Evolutionary conservation across 2,329 filamentous ascomycete species (phyloP), one percentile per base, ranked within the genome.

Genomic region (Acrocalymma vagum): DNA sequence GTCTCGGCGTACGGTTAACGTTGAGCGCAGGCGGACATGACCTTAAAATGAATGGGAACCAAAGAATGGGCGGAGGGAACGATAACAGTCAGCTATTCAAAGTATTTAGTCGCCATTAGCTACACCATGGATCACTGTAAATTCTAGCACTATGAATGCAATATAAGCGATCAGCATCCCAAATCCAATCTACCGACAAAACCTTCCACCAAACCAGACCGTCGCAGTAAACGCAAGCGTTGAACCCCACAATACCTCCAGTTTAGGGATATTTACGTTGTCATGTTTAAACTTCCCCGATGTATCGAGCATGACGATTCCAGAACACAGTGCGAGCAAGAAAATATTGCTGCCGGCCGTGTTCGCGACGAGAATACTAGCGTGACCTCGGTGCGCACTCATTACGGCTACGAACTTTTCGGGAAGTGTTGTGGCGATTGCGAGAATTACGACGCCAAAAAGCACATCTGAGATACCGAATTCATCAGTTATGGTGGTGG

Each of bases 291-390:
- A 29, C 5, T 29, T 29, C n/a, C 48, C 48, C 8, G 17, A 9
- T 4, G 42, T 52, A 14, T 44, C 38, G 3, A 55, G 37, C 40
- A 40, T 42, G 4, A 71, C 41, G 10, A 76, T 62, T 1, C 75
- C 78, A 10, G 73, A 58, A 50, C 78, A 81, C 3, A 81, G 62
- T 1, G 76, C 74, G n/a, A 80, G 60, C 22, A 81, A 62, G 52
- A 81, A 82, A 21, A 81, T 77, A 42, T 81, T 81, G 48, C 77
- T 79, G 4, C 77, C 78, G 1, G 72, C 77, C 3, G 76, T 78
- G 29, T 76, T 79, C 0, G 78, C 78, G 5, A 78, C 73, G 9
- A 81, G 53, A 27, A 81, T 78, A 2, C 76, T 77, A 2, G 62
- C 54, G 10, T 79, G 72, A 3, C 75, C 76, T 8, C 73, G 69